Conservation (phyloP, 768 basidiomycete genomes). For the Mycena capillaripes region DNA sequence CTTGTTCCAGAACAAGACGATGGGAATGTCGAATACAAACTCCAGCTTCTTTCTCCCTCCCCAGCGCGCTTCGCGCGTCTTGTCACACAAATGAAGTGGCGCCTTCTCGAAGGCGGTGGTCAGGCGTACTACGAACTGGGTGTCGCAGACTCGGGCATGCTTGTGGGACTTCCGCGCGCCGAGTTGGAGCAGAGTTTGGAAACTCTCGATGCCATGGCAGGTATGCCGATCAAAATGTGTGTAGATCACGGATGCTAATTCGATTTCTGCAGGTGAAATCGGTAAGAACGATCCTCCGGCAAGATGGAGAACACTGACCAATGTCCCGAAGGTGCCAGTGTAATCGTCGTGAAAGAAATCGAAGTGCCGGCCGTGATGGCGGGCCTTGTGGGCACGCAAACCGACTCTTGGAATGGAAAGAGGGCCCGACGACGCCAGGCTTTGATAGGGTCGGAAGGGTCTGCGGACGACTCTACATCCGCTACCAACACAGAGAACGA, state of each 20-base stretch:
- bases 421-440: conserved; percentile 50
- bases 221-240: conserved; percentile 56
- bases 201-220: conserved; percentile 94
- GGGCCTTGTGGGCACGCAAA: conserved; percentile 52
- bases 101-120: conserved; percentile 87
- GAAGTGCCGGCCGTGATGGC: conserved; percentile 75
- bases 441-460: conserved; percentile 36
- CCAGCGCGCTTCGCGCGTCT: conserved; percentile 84
- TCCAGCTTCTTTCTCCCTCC: conserved; percentile 86
- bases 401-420: conserved; percentile 54
- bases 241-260: not conserved
- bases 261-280: not conserved
- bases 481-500: conserved; percentile 45
- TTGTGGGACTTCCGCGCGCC: conserved; percentile 80
- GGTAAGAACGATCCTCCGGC: not conserved
- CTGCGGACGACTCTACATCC: conserved; percentile 44
- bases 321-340: conserved; percentile 65
- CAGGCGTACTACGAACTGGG: conserved; percentile 88
- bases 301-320: not conserved
- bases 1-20: conserved; percentile 85
- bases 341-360: conserved; percentile 91
- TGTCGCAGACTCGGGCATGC: conserved; percentile 89
- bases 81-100: conserved; percentile 97
- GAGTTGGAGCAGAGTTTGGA: conserved; percentile 88
- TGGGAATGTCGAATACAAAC: conserved; percentile 96